Evolutionary conservation across 306 rosid species (phyloP).

Genomic region (Prunus persica): DNA sequence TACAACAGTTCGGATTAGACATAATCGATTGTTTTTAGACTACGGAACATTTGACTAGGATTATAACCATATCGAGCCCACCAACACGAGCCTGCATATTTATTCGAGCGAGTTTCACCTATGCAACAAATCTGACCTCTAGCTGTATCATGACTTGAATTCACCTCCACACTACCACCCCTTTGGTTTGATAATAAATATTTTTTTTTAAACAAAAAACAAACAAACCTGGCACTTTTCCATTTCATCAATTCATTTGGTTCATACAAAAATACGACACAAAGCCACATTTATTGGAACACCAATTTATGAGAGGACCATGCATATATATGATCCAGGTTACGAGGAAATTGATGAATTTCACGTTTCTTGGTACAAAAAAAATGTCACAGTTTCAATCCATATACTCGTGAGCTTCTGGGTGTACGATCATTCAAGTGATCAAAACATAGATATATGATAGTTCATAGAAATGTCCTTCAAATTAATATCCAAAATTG

Average conservation of each 20-base stretch:
- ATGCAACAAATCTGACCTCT: no score
- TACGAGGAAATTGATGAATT: not conserved
- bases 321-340: not conserved
- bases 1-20: no score
- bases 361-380: slow-evolving; percentile 1
- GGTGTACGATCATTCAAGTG: not conserved
- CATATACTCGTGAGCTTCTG: not conserved
- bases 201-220: not conserved
- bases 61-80: no score
- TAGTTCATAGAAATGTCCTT: not conserved
- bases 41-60: no score
- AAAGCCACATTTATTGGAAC: not conserved
- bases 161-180: not conserved
- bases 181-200: not conserved
- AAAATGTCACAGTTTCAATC: not conserved
- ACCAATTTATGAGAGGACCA: not conserved
- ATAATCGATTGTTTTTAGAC: no score
- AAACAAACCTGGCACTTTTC: not conserved
- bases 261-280: not conserved
- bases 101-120: not conserved
- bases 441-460: not conserved
- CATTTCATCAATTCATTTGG: not conserved
- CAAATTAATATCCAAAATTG: not conserved
- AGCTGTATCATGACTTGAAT: not conserved
- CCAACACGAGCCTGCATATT: no score